Evolutionary conservation across 1,139 yeast genomes (phyloP).

Genomic region (Kodamaea fungicola): DNA sequence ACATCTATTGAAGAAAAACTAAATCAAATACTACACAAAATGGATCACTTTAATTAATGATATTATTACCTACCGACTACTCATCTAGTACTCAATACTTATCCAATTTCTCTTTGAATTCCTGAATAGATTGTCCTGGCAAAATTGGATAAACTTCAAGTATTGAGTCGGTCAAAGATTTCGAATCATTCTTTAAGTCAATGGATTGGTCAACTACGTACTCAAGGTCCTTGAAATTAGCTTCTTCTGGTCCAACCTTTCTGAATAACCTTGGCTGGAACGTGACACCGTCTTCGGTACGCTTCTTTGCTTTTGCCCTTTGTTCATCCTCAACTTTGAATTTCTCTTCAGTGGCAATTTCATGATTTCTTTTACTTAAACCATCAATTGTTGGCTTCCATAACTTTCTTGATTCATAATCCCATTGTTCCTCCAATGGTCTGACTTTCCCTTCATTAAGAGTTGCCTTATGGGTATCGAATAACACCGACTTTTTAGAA

Average conservation of each 20-base stretch:
- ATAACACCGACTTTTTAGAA: slow-evolving; percentile 49
- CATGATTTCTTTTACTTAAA: slow-evolving; percentile 70
- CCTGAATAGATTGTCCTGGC: slow-evolving; percentile 58
- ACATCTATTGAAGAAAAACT: slow-evolving; percentile 35
- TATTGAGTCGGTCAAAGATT: slow-evolving; percentile 51
- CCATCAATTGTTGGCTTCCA: slow-evolving; percentile 86
- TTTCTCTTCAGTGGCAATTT: slow-evolving; percentile 82
- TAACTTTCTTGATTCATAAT: slow-evolving; percentile 72
- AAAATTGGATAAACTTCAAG: slow-evolving; percentile 67
- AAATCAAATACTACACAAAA: slow-evolving; percentile 59
- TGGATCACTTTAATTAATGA: slow-evolving; percentile 42
- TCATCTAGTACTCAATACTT: too few relatives aligned
- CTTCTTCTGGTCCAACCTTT: slow-evolving; percentile 18
- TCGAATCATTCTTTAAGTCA: slow-evolving; percentile 39
- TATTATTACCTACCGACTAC: too few relatives aligned
- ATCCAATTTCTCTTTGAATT: slow-evolving; percentile 1
- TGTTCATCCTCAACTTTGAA: slow-evolving; percentile 81
- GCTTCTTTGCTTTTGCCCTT: slow-evolving; percentile 65
- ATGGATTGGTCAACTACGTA: slow-evolving; percentile 59
- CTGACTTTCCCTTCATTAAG: slow-evolving; percentile 67
- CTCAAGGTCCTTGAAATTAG: slow-evolving; percentile 48
- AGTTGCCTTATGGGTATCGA: slow-evolving; percentile 57
- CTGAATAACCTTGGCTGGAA: slow-evolving; percentile 79
- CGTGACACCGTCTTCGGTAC: slow-evolving; percentile 74
- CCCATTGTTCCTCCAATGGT: slow-evolving; percentile 75